Percentiles rank a stretch among this genome's conserved stretches.
These are phyloP conservation scores for Tylopilus vinaceipallidus DNA, from an alignment of 768 basidiomycete species.

Conservation along the genomic window DNA sequence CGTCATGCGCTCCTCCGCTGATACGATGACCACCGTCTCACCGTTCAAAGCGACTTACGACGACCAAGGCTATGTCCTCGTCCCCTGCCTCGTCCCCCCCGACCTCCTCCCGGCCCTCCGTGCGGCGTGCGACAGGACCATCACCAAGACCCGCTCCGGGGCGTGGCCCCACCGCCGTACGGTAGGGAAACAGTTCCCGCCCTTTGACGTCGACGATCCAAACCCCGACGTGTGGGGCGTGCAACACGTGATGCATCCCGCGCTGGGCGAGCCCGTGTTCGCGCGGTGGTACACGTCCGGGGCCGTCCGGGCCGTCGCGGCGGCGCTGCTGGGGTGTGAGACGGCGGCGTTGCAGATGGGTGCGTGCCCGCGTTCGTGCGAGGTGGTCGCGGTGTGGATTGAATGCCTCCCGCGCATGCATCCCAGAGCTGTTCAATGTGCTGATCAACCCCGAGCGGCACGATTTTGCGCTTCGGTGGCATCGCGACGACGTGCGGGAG, in stretches of 20 bases:
- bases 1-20: too few relatives aligned
- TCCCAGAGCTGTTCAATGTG: slow-evolving; percentile 65
- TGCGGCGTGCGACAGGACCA: slow-evolving; percentile 49
- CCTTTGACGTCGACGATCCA: slow-evolving; percentile 45
- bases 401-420: too few relatives aligned
- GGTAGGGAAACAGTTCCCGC: slow-evolving; percentile 79
- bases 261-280: slow-evolving; percentile 57
- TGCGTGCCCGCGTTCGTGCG: slow-evolving; percentile 29
- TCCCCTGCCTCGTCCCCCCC: slow-evolving; percentile 51
- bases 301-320: slow-evolving; percentile 41
- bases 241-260: slow-evolving; percentile 81
- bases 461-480: slow-evolving; percentile 76
- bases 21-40: neutral
- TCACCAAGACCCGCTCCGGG: slow-evolving; percentile 55
- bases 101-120: slow-evolving; percentile 40
- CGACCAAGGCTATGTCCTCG: slow-evolving; percentile 61
- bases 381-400: too few relatives aligned
- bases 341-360: slow-evolving; percentile 69
- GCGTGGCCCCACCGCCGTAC: slow-evolving; percentile 65
- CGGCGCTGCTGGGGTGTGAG: slow-evolving; percentile 52
- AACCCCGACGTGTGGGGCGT: slow-evolving; percentile 77
- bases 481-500: slow-evolving; percentile 71
- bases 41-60: slow-evolving; percentile 52
- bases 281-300: slow-evolving; percentile 66
- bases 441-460: slow-evolving; percentile 65